Evolutionary conservation across 2,329 filamentous ascomycete genomes (phyloP).

Genomic region (Sarocladium strictum): DNA sequence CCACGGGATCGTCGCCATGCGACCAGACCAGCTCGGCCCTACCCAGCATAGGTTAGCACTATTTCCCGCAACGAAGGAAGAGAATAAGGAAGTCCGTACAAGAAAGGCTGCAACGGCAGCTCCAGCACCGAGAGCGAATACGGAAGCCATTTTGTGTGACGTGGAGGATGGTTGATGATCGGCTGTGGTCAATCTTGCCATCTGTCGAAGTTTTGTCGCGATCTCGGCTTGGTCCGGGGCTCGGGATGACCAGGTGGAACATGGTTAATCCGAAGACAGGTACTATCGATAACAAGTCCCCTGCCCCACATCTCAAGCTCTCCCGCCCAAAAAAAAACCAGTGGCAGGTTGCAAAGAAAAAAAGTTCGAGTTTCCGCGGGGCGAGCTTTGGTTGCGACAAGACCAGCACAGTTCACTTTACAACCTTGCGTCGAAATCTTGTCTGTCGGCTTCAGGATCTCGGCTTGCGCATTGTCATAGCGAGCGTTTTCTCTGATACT

Average conservation of each 20-base stretch:
- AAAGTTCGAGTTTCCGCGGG: conserved; percentile 5
- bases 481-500: too few relatives aligned
- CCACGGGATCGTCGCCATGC: conserved; percentile 79
- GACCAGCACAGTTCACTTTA: background rate
- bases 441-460: too few relatives aligned
- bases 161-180: background rate
- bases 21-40: conserved; percentile 90
- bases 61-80: background rate
- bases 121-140: conserved; percentile 41
- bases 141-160: conserved; percentile 31
- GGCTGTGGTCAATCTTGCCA: background rate
- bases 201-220: conserved; percentile 4
- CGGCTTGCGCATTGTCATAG: too few relatives aligned
- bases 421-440: too few relatives aligned
- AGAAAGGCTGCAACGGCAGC: conserved; percentile 47
- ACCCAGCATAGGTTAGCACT: conserved; percentile 3
- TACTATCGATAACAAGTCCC: conserved; percentile 5
- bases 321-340: conserved; percentile 7
- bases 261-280: background rate
- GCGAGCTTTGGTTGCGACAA: conserved; percentile 3
- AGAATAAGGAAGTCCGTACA: conserved; percentile 24
- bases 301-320: conserved; percentile 5
- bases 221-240: conserved; percentile 8
- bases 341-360: conserved; percentile 6
- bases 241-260: background rate